Conservation (phyloP, 2,329 filamentous ascomycete genomes). For the Apiospora saccharicola region DNA sequence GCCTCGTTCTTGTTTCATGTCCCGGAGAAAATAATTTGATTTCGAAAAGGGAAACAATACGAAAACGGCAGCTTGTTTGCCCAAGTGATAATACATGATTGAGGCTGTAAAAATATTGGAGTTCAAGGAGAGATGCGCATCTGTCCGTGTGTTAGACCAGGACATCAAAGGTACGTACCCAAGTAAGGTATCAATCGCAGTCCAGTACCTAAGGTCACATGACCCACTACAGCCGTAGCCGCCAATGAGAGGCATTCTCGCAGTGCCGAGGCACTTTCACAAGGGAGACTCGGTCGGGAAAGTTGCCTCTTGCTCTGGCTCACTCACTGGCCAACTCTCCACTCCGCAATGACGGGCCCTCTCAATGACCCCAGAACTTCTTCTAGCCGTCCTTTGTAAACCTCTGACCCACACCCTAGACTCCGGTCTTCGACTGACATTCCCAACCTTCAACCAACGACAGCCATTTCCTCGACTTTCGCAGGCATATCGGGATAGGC, state of each 20-base stretch:
- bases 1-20: neutral
- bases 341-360: constrained; percentile 1
- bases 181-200: neutral
- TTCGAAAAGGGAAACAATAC: neutral
- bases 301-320: neutral
- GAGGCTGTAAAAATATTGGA: neutral
- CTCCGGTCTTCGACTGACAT: constrained; percentile 8
- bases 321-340: neutral
- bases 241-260: neutral
- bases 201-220: neutral
- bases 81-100: neutral
- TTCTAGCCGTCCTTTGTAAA: constrained; percentile 1
- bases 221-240: neutral
- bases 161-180: neutral
- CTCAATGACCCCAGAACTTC: constrained; percentile 8
- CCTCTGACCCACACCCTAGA: neutral
- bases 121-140: neutral
- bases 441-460: constrained; percentile 6
- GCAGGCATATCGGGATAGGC: neutral
- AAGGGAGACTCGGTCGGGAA: constrained; percentile 17
- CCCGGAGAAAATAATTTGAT: neutral
- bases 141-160: neutral
- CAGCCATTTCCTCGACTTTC: neutral
- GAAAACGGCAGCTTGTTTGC: neutral
- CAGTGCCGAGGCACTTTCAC: constrained; percentile 18